Base-by-base conservation (phyloP, 768 basidiomycete genomes). In the Boletus subcaerulescens region DNA sequence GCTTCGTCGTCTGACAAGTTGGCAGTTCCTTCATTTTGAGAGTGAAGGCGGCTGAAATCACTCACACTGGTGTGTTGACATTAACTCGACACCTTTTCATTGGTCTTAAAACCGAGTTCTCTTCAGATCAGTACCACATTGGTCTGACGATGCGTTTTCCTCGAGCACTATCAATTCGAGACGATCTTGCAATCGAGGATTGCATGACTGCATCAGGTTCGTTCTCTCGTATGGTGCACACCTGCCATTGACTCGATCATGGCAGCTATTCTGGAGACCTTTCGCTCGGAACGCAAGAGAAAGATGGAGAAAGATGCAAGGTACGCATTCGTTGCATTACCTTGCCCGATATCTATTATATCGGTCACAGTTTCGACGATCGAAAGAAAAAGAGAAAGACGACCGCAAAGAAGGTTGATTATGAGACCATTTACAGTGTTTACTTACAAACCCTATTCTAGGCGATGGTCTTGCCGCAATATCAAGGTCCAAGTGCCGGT, bases 141-240 rank as follows among this genome's bases (percentile, higher is more conserved):
- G 89, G 87, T 5, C 83, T 87, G 58, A 98, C 96, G 0, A 88
- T 99, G 84, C 86, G 97, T 20, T 99, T 99, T 66, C 96, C 97
- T 43, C 82, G 95, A 53, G 93, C 91, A 15, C 63, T 92, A 44
- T 66, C 72, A 3, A 92, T 95, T 56, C 82, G 92, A 22, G 89
- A 91, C 47, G 93, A 97, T 62, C 76, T 91, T 18, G 79, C 68
- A 33, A 74, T 84, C 40, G 80, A 80, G 2, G 91, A 93, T 62
- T 91, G 89, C 67, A 80, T 87, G 80, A 76, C 82, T 11, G 85
- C 85, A 2, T 77, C 83, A 44, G 83, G 91, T 88, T 54, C 17
- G 58, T 45, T 46, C n/a, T 40, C 18, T 35, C 50, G 6, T 15
- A 17, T 38, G 20, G 26, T 45, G 15, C 35, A 31, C 22, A 17